Conservation (phyloP, 2,329 filamentous ascomycete genomes). For the Waltergamsia citrina region DNA sequence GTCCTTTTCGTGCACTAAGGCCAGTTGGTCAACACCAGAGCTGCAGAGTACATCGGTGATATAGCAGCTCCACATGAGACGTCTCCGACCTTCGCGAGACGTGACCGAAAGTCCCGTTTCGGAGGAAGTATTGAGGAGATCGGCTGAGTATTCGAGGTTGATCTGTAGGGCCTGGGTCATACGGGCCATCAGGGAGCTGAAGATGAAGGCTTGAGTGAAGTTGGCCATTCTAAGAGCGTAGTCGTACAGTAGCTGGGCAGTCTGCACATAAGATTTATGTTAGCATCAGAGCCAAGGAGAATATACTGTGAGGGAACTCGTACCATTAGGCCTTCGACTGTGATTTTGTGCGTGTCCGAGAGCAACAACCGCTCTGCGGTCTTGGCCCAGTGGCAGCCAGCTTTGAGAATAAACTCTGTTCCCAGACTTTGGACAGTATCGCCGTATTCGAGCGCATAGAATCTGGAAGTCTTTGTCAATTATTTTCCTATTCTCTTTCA, state of each 20-base stretch:
- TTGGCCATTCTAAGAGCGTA: slow-evolving; percentile 10
- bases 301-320: no score
- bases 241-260: slow-evolving; percentile 9
- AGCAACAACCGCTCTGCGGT: slow-evolving; percentile 7
- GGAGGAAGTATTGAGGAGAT: slow-evolving; percentile 4
- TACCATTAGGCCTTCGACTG: slow-evolving; percentile 9
- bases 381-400: slow-evolving; percentile 9
- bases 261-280: no score
- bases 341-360: slow-evolving; percentile 6
- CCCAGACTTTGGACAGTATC: slow-evolving; percentile 1
- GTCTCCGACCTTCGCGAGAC: slow-evolving; percentile 7
- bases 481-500: no score
- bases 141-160: slow-evolving; percentile 9
- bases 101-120: slow-evolving; percentile 3
- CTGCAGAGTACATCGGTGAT: slow-evolving; percentile 9
- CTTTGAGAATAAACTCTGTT: slow-evolving; percentile 4
- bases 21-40: slow-evolving; percentile 10
- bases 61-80: slow-evolving; percentile 12
- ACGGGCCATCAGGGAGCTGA: slow-evolving; percentile 8
- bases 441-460: slow-evolving; percentile 8
- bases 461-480: slow-evolving; percentile 4
- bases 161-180: slow-evolving; percentile 11
- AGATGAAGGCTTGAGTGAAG: slow-evolving; percentile 10
- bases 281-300: no score
- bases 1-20: slow-evolving; percentile 9